These are phyloP conservation scores for Leavenworthia alabamica DNA, from an alignment of 345 rosid species.

Conservation along the genomic window DNA sequence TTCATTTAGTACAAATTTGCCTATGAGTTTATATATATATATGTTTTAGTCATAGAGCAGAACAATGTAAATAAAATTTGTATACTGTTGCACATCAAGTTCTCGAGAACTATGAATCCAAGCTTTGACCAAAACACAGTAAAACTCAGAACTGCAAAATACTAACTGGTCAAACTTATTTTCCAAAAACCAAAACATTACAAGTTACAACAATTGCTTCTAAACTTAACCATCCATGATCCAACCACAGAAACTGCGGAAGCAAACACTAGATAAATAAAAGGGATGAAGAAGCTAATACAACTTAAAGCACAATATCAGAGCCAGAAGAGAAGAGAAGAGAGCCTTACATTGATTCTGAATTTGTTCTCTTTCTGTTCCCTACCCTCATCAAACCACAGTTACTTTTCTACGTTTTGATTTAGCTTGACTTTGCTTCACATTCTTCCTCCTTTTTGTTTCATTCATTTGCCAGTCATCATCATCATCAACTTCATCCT, in stretches of 20 bases:
- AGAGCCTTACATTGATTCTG: constrained; percentile 24
- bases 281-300: constrained; percentile 8
- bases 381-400: constrained; percentile 18
- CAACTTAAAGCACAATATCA: constrained; percentile 21
- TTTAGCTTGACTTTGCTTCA: constrained; percentile 36
- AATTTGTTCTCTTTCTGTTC: background rate
- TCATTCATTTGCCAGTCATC: constrained; percentile 34
- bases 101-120: too few relatives aligned
- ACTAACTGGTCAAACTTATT: background rate
- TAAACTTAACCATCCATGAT: background rate
- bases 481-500: constrained; percentile 43
- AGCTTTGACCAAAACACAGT: too few relatives aligned
- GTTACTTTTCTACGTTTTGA: constrained; percentile 35
- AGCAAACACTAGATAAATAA: background rate
- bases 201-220: constrained; percentile 3
- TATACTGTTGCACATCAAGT: too few relatives aligned
- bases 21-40: too few relatives aligned
- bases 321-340: constrained; percentile 12
- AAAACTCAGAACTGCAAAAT: background rate
- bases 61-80: too few relatives aligned
- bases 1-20: too few relatives aligned
- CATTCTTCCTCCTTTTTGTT: constrained; percentile 35
- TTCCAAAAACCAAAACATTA: background rate
- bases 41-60: too few relatives aligned
- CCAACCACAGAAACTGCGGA: background rate